Conservation (phyloP, 805 yeast genomes). For the Pichia deserticola region DNA sequence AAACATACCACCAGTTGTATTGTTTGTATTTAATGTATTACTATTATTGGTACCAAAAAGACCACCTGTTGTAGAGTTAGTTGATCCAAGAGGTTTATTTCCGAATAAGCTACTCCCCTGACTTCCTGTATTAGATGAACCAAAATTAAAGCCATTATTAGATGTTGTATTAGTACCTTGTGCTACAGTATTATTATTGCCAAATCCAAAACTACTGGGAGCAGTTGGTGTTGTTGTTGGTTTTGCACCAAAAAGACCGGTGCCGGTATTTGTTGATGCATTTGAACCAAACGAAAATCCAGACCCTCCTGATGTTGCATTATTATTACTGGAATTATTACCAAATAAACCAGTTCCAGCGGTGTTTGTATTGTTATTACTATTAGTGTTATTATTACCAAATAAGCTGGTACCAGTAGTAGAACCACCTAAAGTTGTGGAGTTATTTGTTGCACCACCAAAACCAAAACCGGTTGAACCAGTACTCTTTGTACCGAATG, state of each 20-base stretch:
- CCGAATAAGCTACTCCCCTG: slow-evolving; percentile 19
- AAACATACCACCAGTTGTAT: slow-evolving; percentile 14
- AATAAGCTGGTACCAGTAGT: background rate
- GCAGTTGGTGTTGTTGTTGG: slow-evolving; percentile 10
- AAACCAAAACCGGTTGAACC: slow-evolving; percentile 4
- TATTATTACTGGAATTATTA: background rate
- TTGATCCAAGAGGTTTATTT: slow-evolving; percentile 7
- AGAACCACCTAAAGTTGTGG: background rate
- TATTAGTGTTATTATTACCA: background rate
- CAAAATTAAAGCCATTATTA: slow-evolving; percentile 25
- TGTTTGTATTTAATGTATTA: background rate
- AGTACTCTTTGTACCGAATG: slow-evolving; percentile 3
- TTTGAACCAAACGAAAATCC: background rate
- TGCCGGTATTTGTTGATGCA: background rate
- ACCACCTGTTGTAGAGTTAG: slow-evolving; percentile 17
- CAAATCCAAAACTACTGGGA: slow-evolving; percentile 19
- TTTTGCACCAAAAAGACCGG: slow-evolving; percentile 19
- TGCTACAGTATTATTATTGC: slow-evolving; percentile 10
- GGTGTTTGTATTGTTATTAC: background rate
- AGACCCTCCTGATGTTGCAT: no score
- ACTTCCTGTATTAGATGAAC: slow-evolving; percentile 8
- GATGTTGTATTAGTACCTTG: slow-evolving; percentile 7
- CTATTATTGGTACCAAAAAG: slow-evolving; percentile 28
- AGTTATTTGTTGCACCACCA: slow-evolving; percentile 8
- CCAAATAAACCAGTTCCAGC: background rate